phyloP scores from a whole-genome alignment of 805 yeast genomes.

The Lachancea mirantina region DNA sequence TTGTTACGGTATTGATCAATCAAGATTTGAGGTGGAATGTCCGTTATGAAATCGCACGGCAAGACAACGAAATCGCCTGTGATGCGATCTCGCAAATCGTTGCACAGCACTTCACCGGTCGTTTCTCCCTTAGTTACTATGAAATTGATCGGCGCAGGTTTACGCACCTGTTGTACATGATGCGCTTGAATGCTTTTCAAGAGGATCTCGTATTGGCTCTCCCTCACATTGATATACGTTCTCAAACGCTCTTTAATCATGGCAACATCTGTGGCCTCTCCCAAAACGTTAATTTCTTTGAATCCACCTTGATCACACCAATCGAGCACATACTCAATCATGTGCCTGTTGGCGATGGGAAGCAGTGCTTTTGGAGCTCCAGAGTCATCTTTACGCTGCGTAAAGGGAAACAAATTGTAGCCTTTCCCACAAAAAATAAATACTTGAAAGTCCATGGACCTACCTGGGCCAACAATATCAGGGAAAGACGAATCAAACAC shows the following conservation, averaged over 20 bases:
- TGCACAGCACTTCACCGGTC: conserved; percentile 57
- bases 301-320: conserved; percentile 92
- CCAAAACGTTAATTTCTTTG: conserved; percentile 57
- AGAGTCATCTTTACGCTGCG: conserved; percentile 45
- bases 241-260: conserved; percentile 45
- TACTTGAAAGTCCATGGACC: conserved; percentile 86
- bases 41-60: conserved; percentile 93
- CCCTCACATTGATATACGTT: conserved; percentile 38
- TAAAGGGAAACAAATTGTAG: conserved; percentile 60
- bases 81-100: conserved; percentile 37
- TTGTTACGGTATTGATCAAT: conserved; percentile 77
- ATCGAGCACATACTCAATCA: conserved; percentile 78
- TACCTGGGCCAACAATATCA: too few species aligned
- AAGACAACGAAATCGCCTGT: conserved; percentile 62
- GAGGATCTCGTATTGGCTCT: conserved; percentile 25
- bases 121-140: conserved; percentile 40
- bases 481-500: too few species aligned
- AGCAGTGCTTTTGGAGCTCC: conserved; percentile 78
- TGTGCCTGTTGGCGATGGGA: conserved; percentile 85
- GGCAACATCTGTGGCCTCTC: conserved; percentile 41
- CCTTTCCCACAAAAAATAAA: conserved; percentile 87
- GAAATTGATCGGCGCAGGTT: conserved; percentile 36
- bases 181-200: conserved; percentile 17
- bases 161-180: conserved; percentile 25
- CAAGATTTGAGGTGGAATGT: conserved; percentile 82